Percentiles rank a stretch among this genome's conserved stretches.
Evolutionary conservation across 2,329 filamentous ascomycete genomes (phyloP).

Genomic region (Aspergillus fumigatiaffinis): DNA sequence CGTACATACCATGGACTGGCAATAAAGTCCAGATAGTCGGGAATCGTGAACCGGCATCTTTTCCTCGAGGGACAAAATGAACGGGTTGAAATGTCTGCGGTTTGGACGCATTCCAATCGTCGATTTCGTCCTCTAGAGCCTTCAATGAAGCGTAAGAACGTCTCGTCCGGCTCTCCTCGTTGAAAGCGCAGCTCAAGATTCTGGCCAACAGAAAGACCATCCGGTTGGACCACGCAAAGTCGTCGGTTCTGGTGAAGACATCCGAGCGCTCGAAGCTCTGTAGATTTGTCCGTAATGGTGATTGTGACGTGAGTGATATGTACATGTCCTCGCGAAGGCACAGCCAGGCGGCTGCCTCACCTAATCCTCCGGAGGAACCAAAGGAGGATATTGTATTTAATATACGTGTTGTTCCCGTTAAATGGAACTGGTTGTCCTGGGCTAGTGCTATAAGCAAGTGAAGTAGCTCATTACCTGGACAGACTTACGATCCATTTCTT

Average conservation of each 20-base stretch:
- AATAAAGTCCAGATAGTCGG: constrained; percentile 30
- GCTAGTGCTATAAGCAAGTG: constrained; percentile 10
- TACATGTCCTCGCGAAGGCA: constrained; percentile 40
- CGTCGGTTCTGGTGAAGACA: constrained; percentile 30
- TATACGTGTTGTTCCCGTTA: constrained; percentile 34
- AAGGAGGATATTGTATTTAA: constrained; percentile 36
- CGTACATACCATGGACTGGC: constrained; percentile 24
- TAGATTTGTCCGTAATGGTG: constrained; percentile 32
- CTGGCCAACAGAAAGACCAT: constrained; percentile 36
- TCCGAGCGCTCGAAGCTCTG: constrained; percentile 31
- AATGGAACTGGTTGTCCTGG: constrained; percentile 33
- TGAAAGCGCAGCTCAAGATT: constrained; percentile 21
- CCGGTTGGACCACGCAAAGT: constrained; percentile 35
- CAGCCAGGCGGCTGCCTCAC: constrained; percentile 39
- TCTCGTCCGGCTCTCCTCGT: constrained; percentile 1
- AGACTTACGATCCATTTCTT: constrained; percentile 29
- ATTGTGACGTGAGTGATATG: constrained; percentile 31
- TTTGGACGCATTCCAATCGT: constrained; percentile 19
- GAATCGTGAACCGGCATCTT: constrained; percentile 18
- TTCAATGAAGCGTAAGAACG: background rate
- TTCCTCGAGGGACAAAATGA: constrained; percentile 15
- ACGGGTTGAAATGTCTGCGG: constrained; percentile 27
- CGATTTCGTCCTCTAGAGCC: constrained; percentile 12
- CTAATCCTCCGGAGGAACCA: constrained; percentile 35
- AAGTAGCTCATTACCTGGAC: background rate